Evolutionary conservation across 225 moss, liverwort and hornwort genomes (phyloP).

Genomic region (Neckera pumila): DNA sequence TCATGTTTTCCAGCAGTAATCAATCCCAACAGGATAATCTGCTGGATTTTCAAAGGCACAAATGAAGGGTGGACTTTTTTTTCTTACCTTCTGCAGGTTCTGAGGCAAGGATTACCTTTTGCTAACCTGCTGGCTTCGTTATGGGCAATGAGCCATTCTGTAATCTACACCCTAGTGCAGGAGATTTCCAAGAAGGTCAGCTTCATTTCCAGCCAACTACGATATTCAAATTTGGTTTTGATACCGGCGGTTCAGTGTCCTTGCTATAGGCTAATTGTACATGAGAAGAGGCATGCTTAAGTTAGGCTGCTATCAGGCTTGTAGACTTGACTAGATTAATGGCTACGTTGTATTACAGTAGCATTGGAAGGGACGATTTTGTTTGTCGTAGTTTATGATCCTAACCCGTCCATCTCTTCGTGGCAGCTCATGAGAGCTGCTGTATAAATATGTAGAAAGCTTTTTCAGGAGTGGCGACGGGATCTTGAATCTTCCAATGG

Average conservation of each 20-base stretch:
- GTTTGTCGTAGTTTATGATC: neutral
- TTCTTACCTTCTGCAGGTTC: neutral
- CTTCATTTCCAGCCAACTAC: neutral
- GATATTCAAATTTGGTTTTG: neutral
- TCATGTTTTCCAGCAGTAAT: neutral
- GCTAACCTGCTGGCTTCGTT: neutral
- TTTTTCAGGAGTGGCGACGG: neutral
- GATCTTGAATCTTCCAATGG: neutral
- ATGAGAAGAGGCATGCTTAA: constrained; percentile 13
- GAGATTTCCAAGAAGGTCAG: neutral
- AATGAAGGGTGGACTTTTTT: neutral
- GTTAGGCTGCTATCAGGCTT: neutral
- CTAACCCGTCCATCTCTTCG: neutral
- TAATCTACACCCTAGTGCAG: neutral
- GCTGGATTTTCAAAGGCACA: neutral
- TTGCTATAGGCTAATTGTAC: constrained; percentile 29
- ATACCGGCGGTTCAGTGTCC: neutral
- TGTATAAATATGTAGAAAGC: constrained; percentile 23
- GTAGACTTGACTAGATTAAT: constrained; percentile 6
- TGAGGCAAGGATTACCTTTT: neutral
- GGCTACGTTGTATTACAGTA: neutral
- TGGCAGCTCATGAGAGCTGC: neutral
- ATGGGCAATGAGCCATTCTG: neutral
- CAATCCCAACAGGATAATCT: neutral
- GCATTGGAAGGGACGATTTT: neutral